Evolutionary conservation across 306 rosid genomes (phyloP), one percentile per base, ranked within the genome.

Genomic region (Gynostemma pentaphyllum): DNA sequence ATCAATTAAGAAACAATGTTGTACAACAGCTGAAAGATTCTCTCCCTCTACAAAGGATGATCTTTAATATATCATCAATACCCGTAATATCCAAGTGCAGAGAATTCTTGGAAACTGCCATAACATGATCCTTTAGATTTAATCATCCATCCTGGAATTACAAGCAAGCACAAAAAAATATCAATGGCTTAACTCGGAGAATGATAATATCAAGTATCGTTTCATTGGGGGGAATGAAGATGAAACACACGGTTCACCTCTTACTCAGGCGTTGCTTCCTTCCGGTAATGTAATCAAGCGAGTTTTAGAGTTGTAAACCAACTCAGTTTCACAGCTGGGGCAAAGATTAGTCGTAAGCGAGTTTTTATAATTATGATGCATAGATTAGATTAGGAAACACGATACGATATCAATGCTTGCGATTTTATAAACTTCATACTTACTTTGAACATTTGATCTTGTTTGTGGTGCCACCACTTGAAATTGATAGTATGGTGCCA

Each of bases 201-300:
- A 22, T 49, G 29, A 23, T 50, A 18, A 56, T 9, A 13, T 16
- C 8, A 4, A n/a, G 14, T 29, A 53, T 29, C 1, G 1, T 34
- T 26, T 18, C 11, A 9, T n/a, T n/a, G n/a, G 10, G 26, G 23
- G 6, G 42, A 55, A 29, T 54, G 37, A 54, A 39, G 34, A 15
- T 13, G 32, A 21, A n/a, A 16, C 47, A 15, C 23, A 23, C 36
- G 30, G 37, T 45, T 48, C 68, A 77, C 83, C 80, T 78, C 56
- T 75, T 66, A 37, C 27, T 83, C 66, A 87, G 32, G 87, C 78
- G 47, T 46, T 82, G 68, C 85, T 79, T 79, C 95, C 86, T 81
- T 88, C 96, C 13, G 96, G 90, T 76, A 92, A 79, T 47, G 99
- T 88, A 40, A 92, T 92, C 85, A 92, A 68, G 68, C 99, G 95